Conservation (phyloP, 768 basidiomycete species). For the Grammothele lineata region DNA sequence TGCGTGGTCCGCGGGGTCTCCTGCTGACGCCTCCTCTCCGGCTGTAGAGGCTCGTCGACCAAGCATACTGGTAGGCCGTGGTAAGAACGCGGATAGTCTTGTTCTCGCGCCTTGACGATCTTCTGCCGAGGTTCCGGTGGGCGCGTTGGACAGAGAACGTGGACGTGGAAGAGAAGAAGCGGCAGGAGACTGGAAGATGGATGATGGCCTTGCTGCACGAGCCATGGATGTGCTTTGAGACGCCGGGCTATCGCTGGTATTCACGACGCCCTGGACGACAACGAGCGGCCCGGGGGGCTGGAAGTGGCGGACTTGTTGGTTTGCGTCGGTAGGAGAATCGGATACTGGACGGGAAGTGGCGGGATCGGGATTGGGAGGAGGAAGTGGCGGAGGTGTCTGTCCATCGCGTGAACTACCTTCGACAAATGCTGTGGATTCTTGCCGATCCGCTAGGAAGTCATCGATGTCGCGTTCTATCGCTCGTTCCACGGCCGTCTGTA, state of each 20-base stretch:
- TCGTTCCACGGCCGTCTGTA: background rate
- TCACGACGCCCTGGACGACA: constrained; percentile 80
- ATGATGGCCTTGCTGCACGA: constrained; percentile 10
- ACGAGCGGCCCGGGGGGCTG: constrained; percentile 76
- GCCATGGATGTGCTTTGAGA: constrained; percentile 11
- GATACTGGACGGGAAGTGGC: background rate
- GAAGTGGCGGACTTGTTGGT: constrained; percentile 32
- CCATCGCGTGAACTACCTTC: constrained; percentile 12
- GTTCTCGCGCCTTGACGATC: constrained; percentile 31
- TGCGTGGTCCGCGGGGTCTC: no score
- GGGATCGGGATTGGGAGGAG: background rate
- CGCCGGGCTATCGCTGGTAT: constrained; percentile 61
- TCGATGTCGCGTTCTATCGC: constrained; percentile 17
- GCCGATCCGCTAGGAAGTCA: constrained; percentile 15
- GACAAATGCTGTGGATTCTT: constrained; percentile 1
- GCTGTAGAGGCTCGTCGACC: constrained; percentile 7
- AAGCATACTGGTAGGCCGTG: constrained; percentile 34
- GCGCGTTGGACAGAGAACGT: constrained; percentile 26
- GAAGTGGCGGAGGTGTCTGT: background rate
- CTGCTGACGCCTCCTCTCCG: no score
- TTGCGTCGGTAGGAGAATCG: background rate
- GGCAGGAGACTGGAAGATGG: constrained; percentile 5
- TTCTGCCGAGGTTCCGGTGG: constrained; percentile 15
- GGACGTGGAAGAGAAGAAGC: constrained; percentile 24
- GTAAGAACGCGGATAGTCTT: constrained; percentile 35